Conservation (phyloP, 2,329 filamentous ascomycete species). For the Aspergillus transmontanensis region DNA sequence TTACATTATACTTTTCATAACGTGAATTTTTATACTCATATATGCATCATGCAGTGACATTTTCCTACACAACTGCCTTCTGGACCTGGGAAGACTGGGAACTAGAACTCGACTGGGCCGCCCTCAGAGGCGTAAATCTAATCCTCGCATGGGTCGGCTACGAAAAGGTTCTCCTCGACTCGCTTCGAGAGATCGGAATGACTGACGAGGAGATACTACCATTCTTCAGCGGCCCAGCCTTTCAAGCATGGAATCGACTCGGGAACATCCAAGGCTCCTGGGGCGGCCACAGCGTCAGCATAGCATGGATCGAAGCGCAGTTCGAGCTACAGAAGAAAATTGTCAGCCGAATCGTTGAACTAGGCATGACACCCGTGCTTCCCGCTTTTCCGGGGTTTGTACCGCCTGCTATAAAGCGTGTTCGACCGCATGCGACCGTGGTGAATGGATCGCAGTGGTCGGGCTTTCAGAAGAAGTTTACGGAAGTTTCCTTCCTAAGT, state of each 20-base stretch:
- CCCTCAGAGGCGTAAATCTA: slow-evolving; percentile 55
- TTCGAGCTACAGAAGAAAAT: neutral
- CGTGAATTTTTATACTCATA: neutral
- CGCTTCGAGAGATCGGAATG: slow-evolving; percentile 51
- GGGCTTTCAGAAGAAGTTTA: slow-evolving; percentile 1
- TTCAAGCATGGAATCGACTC: slow-evolving; percentile 58
- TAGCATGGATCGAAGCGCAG: neutral
- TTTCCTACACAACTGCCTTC: slow-evolving; percentile 55
- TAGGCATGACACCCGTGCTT: neutral
- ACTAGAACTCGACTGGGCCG: slow-evolving; percentile 55
- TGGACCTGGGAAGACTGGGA: slow-evolving; percentile 60
- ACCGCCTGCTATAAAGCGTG: neutral
- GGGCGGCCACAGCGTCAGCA: slow-evolving; percentile 37
- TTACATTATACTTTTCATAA: neutral
- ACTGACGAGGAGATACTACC: slow-evolving; percentile 47
- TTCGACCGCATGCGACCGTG: neutral
- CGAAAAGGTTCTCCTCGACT: slow-evolving; percentile 54
- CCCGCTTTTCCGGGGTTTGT: neutral
- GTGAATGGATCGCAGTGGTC: neutral
- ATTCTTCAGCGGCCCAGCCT: slow-evolving; percentile 55
- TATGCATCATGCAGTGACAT: slow-evolving; percentile 43
- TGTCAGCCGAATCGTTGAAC: neutral
- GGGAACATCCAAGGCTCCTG: slow-evolving; percentile 57
- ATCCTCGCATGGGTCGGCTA: slow-evolving; percentile 56
- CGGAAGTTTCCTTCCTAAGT: neutral